phyloP scores from a whole-genome alignment of 2,329 filamentous ascomycete genomes.

The Ceratocystiopsis brevicomis region DNA sequence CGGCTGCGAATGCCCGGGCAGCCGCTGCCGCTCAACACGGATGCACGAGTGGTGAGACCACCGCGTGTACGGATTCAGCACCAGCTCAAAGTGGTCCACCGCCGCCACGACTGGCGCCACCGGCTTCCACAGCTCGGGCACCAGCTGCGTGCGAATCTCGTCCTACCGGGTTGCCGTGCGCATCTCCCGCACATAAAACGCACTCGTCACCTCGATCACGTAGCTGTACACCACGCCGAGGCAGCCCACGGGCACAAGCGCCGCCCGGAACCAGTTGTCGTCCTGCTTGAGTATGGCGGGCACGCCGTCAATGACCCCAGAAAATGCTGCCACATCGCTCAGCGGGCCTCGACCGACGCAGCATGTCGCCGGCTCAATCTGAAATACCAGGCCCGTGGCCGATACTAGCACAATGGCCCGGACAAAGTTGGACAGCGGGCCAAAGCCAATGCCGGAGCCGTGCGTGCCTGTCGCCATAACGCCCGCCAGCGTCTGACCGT shows the following conservation, averaged over 20 bases:
- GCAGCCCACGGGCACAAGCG: slow-evolving; percentile 12
- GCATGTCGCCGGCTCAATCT: slow-evolving; percentile 10
- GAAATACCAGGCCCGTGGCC: slow-evolving; percentile 10
- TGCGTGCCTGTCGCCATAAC: slow-evolving; percentile 12
- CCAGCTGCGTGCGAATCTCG: slow-evolving; percentile 8
- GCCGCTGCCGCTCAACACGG: slow-evolving; percentile 9
- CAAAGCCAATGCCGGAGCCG: slow-evolving; percentile 10
- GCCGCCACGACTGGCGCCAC: slow-evolving; percentile 7
- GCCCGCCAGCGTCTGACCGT: slow-evolving; percentile 12
- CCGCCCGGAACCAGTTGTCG: slow-evolving; percentile 12
- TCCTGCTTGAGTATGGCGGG: slow-evolving; percentile 10
- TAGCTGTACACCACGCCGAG: slow-evolving; percentile 12
- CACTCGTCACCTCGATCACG: slow-evolving; percentile 10
- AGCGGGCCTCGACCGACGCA: slow-evolving; percentile 5
- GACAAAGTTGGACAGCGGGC: slow-evolving; percentile 9
- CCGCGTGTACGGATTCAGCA: slow-evolving; percentile 11
- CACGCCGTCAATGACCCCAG: slow-evolving; percentile 7
- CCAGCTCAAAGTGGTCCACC: slow-evolving; percentile 12
- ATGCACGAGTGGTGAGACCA: slow-evolving; percentile 8
- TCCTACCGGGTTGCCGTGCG: slow-evolving; percentile 10
- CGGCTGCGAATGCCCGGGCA: slow-evolving; percentile 1
- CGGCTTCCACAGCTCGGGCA: slow-evolving; percentile 9
- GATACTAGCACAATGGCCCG: slow-evolving; percentile 11
- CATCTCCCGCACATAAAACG: slow-evolving; percentile 10
- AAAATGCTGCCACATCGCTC: slow-evolving; percentile 9